Conservation (phyloP, 176 grass and related monocot genomes). For the Puya raimondii region DNA sequence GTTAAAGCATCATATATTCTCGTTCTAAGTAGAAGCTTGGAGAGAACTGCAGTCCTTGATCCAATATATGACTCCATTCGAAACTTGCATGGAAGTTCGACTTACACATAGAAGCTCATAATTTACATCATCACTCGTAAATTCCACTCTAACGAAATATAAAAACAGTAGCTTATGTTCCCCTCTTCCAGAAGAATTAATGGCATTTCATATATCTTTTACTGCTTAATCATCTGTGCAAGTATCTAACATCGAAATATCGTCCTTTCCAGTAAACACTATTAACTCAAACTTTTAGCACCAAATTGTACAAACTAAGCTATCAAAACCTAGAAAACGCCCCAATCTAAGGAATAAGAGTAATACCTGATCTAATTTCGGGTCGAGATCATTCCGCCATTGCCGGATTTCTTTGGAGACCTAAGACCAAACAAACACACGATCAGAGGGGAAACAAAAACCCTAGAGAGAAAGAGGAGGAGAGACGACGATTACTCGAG, state of each 20-base stretch:
- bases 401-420: conserved; percentile 7
- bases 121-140: too few species aligned
- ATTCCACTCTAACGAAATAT: too few species aligned
- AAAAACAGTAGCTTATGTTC: too few species aligned
- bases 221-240: not conserved
- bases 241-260: not conserved
- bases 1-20: too few species aligned
- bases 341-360: not conserved
- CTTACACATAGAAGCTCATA: too few species aligned
- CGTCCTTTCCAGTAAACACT: not conserved
- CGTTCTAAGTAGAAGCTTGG: too few species aligned
- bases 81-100: too few species aligned
- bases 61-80: too few species aligned
- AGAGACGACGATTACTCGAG: conserved; percentile 22
- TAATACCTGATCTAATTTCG: not conserved
- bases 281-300: not conserved
- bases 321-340: not conserved
- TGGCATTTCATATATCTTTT: too few species aligned
- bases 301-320: not conserved
- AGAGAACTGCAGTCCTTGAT: too few species aligned
- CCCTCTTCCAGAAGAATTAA: too few species aligned
- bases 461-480: not conserved
- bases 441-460: not conserved
- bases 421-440: not conserved
- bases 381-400: not conserved